These are phyloP conservation scores for Chytriomyces confervae DNA, from an alignment of 192 early-diverging fungal genomes.

Conservation along the genomic window DNA sequence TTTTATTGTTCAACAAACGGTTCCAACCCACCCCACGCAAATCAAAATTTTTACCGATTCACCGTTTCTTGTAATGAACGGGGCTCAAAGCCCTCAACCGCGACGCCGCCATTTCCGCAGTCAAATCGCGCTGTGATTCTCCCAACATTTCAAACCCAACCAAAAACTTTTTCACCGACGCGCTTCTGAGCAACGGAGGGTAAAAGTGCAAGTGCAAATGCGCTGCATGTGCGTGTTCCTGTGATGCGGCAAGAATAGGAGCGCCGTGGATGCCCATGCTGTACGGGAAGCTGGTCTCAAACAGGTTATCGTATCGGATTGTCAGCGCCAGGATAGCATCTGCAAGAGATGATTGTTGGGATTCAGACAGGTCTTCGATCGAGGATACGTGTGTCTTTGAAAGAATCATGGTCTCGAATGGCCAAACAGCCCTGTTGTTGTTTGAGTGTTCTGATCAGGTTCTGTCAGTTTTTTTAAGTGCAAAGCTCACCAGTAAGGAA, in stretches of 20 bases:
- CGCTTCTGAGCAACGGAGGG: slow-evolving; percentile 87
- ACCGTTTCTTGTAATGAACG: slow-evolving; percentile 48
- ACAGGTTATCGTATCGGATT: slow-evolving; percentile 92
- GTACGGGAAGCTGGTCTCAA: slow-evolving; percentile 91
- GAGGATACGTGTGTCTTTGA: slow-evolving; percentile 66
- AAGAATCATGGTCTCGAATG: slow-evolving; percentile 90
- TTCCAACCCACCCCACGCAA: not conserved
- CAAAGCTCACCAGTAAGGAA: slow-evolving; percentile 82
- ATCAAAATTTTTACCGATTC: not conserved
- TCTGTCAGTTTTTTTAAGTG: not conserved
- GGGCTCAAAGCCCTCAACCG: slow-evolving; percentile 63
- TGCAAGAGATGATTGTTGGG: slow-evolving; percentile 72
- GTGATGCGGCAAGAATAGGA: slow-evolving; percentile 47
- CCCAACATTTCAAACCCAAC: slow-evolving; percentile 96
- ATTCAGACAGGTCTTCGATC: slow-evolving; percentile 42
- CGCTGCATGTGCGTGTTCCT: slow-evolving; percentile 55
- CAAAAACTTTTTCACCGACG: slow-evolving; percentile 92
- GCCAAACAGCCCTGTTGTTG: slow-evolving; percentile 76
- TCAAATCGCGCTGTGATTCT: slow-evolving; percentile 92
- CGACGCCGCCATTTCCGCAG: slow-evolving; percentile 90
- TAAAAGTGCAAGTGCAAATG: slow-evolving; percentile 97
- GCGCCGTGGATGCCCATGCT: slow-evolving; percentile 95
- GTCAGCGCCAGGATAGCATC: slow-evolving; percentile 72
- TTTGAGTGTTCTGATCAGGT: too few relatives aligned
- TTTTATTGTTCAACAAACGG: too few relatives aligned